phyloP scores from a whole-genome alignment of 164 flowering plant species.

The Chimonanthus salicifolius region DNA sequence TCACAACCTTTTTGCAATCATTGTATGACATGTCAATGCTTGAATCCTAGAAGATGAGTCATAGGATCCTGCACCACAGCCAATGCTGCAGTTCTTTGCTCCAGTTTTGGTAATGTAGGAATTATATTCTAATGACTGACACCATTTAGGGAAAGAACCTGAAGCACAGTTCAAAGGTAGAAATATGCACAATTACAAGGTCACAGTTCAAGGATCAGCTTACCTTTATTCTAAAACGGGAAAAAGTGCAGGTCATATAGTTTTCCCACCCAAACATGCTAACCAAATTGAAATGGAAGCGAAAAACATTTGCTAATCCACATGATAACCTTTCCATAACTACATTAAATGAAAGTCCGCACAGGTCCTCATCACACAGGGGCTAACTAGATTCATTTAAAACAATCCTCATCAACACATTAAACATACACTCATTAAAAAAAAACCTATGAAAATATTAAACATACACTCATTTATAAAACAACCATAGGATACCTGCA shows the following conservation, averaged over 20 bases:
- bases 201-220: too few species aligned
- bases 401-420: too few species aligned
- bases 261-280: not conserved
- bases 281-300: not conserved
- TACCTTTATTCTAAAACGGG: too few species aligned
- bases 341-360: not conserved
- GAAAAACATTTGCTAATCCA: not conserved
- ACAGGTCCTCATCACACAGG: not conserved
- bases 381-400: not conserved
- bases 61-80: not conserved
- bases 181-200: too few species aligned
- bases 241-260: too few species aligned
- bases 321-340: not conserved
- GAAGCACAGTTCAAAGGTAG: too few species aligned
- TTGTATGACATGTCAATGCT: not conserved
- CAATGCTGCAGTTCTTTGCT: not conserved
- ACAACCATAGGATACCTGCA: not conserved
- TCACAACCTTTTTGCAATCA: not conserved
- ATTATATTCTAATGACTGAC: not conserved
- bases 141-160: not conserved
- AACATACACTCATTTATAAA: too few species aligned
- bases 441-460: too few species aligned
- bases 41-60: not conserved
- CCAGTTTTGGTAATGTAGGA: not conserved
- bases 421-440: too few species aligned